These are phyloP conservation scores for Daldinia sp. DNA, from an alignment of 2,329 filamentous ascomycete genomes.

Conservation along the genomic window DNA sequence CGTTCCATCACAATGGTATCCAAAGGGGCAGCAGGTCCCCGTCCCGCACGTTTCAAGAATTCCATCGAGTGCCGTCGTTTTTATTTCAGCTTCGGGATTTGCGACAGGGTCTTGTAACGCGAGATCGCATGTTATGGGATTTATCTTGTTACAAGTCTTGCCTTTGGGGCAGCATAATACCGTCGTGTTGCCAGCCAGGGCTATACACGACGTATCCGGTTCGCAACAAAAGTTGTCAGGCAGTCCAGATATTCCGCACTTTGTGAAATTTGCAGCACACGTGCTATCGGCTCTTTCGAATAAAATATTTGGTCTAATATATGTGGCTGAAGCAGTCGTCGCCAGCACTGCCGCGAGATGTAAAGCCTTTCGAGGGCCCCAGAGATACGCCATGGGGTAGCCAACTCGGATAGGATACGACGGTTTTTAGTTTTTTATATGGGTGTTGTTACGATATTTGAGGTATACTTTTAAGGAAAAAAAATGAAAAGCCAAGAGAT, in stretches of 20 bases:
- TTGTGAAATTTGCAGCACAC: slow-evolving; percentile 61
- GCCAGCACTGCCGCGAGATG: slow-evolving; percentile 50
- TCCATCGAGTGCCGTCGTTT: slow-evolving; percentile 69
- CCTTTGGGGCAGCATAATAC: slow-evolving; percentile 74
- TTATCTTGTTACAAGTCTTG: slow-evolving; percentile 65
- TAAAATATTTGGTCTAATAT: slow-evolving; percentile 49
- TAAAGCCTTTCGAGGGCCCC: slow-evolving; percentile 47
- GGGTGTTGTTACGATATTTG: not conserved
- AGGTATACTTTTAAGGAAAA: not conserved
- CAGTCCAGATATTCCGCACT: slow-evolving; percentile 62
- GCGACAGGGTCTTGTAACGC: slow-evolving; percentile 65
- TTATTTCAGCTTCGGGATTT: slow-evolving; percentile 67
- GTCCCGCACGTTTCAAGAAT: slow-evolving; percentile 65
- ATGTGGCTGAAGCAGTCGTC: slow-evolving; percentile 49
- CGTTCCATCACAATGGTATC: slow-evolving; percentile 67
- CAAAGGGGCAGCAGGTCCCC: slow-evolving; percentile 73
- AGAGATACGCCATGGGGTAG: slow-evolving; percentile 43
- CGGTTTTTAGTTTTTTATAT: slow-evolving; percentile 1
- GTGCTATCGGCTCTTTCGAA: slow-evolving; percentile 54
- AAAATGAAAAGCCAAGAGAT: not conserved
- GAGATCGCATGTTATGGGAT: slow-evolving; percentile 71
- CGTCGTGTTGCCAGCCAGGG: slow-evolving; percentile 70
- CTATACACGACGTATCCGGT: slow-evolving; percentile 60
- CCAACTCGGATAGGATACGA: not conserved
- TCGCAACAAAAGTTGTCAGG: slow-evolving; percentile 75